phyloP scores from a whole-genome alignment of 176 grass and related monocot genomes.

The Poa pratensis region DNA sequence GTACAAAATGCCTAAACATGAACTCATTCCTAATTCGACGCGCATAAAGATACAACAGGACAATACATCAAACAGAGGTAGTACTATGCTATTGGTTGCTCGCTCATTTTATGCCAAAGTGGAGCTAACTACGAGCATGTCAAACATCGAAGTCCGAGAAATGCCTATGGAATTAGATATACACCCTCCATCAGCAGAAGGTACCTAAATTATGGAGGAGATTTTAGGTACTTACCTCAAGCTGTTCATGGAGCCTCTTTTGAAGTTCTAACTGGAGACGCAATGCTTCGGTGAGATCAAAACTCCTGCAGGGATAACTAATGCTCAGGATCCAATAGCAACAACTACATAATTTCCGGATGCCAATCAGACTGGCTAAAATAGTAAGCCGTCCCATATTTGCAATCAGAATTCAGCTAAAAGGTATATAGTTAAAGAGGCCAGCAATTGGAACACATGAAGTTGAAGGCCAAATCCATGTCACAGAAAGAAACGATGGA shows the following conservation, averaged over 20 bases:
- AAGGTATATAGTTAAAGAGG: constrained; percentile 3
- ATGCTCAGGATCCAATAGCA: constrained; percentile 25
- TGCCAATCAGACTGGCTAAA: constrained; percentile 19
- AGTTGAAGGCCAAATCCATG: background rate
- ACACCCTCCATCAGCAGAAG: background rate
- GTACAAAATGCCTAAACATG: constrained; percentile 10
- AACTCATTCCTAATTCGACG: background rate
- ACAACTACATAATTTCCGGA: constrained; percentile 14
- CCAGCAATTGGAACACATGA: background rate
- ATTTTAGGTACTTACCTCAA: constrained; percentile 66
- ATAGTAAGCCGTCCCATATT: constrained; percentile 6
- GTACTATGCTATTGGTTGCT: background rate
- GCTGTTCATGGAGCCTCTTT: constrained; percentile 97
- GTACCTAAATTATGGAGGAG: constrained; percentile 20
- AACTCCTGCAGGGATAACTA: constrained; percentile 60
- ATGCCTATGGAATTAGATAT: background rate
- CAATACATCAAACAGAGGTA: background rate
- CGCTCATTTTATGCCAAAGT: constrained; percentile 24
- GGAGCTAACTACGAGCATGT: constrained; percentile 1
- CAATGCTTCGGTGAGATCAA: constrained; percentile 92
- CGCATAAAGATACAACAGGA: background rate
- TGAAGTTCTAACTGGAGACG: constrained; percentile 94
- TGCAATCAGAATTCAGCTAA: constrained; percentile 9
- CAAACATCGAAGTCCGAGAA: constrained; percentile 10
- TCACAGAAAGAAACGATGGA: background rate